Conservation (phyloP, 116 monocot genomes). For the Trichopus zeylanicus region DNA sequence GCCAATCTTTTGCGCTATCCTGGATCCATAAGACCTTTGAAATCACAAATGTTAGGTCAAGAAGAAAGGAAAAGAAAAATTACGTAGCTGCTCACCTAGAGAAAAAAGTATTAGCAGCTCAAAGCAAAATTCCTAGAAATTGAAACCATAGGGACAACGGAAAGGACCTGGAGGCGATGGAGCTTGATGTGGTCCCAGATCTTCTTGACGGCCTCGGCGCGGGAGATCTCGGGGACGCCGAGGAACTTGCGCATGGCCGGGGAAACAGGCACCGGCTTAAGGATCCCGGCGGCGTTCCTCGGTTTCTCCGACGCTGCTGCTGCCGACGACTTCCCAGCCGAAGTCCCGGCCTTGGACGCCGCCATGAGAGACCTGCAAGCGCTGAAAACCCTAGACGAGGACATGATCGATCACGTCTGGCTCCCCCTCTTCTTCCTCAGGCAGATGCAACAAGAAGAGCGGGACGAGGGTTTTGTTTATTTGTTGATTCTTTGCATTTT, state of each 20-base stretch:
- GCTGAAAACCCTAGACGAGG: constrained; percentile 48
- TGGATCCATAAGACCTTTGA: too few relatives aligned
- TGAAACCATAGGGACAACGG: background rate
- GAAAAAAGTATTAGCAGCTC: too few relatives aligned
- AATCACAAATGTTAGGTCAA: too few relatives aligned
- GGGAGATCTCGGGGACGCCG: constrained; percentile 63
- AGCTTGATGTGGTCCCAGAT: constrained; percentile 88
- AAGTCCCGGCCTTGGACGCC: constrained; percentile 13
- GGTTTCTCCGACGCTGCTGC: constrained; percentile 7
- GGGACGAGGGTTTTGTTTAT: background rate
- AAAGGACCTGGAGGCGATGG: constrained; percentile 59
- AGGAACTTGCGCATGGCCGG: constrained; percentile 60
- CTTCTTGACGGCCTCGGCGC: constrained; percentile 54
- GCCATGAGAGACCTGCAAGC: constrained; percentile 18
- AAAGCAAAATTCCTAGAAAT: background rate
- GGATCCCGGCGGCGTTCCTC: constrained; percentile 15
- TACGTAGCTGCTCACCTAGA: too few relatives aligned
- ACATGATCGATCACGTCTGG: background rate
- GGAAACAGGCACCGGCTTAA: constrained; percentile 49
- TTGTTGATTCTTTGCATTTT: too few relatives aligned
- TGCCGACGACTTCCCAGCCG: background rate
- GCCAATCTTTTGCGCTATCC: too few relatives aligned
- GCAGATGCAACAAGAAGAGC: background rate
- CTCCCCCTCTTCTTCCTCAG: background rate
- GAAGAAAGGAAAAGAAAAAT: too few relatives aligned